Evolutionary conservation across 345 rosid species (phyloP), one percentile per base, ranked within the genome.

Genomic region (Crucihimalaya himalaica): DNA sequence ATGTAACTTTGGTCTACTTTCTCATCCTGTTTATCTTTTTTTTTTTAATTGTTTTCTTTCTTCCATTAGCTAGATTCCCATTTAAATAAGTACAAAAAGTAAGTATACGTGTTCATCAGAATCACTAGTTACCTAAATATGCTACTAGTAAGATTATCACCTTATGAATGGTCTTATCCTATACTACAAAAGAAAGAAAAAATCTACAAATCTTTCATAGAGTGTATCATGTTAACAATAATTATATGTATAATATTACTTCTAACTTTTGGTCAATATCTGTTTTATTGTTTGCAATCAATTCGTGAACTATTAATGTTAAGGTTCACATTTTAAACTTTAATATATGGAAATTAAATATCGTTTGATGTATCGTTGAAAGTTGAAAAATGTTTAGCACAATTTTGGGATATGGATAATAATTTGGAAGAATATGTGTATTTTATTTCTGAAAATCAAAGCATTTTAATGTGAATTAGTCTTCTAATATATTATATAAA

Each of bases 141-240:
- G 4, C 12, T 57, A 35, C 21, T 57, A 16, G 19, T 18, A 20
- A 32, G 47, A 45, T 59, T 47, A 31, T 45, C 46, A 57, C 8
- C 34, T 68, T 69, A 29, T 45, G 10, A 69, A 42, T 69, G 6
- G n/a, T 56, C 59, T 47, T 34, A 59, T 42, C 72, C 5, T 54
- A 28, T 37, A 23, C 6, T 51, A 15, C n/a, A 50, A 39, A 53
- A 67, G 9, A 25, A 11, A 7, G 8, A 32, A 25, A 52, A 68
- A 40, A 68, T 39, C 50, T 23, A 35, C 18, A 27, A 2, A 21
- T 14, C 4, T 39, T 37, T 21, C 7, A 53, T 14, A 23, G 12
- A n/a, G 4, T 14, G 5, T 55, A 42, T 16, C 20, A 8, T 42
- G 43, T 28, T 28, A 13, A 18, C 7, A 19, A 28, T 28, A 5